Evolutionary conservation across 164 flowering plant species (phyloP), one percentile per base, ranked within the genome.

Genomic region (Taxillus chinensis): DNA sequence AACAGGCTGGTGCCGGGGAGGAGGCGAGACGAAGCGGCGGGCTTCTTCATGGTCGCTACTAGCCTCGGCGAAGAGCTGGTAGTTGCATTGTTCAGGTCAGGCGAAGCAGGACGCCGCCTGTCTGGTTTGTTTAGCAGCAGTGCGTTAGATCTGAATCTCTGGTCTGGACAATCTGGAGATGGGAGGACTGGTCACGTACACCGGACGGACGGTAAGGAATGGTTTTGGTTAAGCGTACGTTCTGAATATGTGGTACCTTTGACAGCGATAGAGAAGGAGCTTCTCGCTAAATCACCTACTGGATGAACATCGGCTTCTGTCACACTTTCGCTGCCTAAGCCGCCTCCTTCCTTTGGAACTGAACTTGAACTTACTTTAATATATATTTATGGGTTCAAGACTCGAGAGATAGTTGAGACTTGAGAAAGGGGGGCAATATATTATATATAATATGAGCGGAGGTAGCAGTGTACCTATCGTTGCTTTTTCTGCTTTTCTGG

Each of bases 61-160:
- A 82, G 59, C 37, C 87, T 70, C 2, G 95, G 96, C 5, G 96
- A 82, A 52, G 80, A 76, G 16, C 70, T 52, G 12, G 69, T 17
- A 8, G 59, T 81, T 77, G 74, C 69, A 69, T 62, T 78, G 70
- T 81, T 87, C 41, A 90, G 78, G 78, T 93, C 98, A 8, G 90
- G 14, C 0, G 98, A 84, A 66, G 80, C 83, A 37, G 83, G 85
- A 56, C 97, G 76, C 61, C 74, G 72, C 65, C 81, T 61, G 17
- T 79, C 81, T 39, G 70, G 64, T 62, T 79, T 92, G 71, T 64
- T 81, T 27, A 27, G 27, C 48, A 46, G 62, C 3, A 73, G 41
- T 13, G 71, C 78, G 64, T 85, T 92, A 63, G 86, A 76, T 77
- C 83, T 84, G 11, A 79, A 69, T 58, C 83, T 80, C 69, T 87